phyloP scores from a whole-genome alignment of 129 eudicot genomes.

The Centaurea solstitialis region DNA sequence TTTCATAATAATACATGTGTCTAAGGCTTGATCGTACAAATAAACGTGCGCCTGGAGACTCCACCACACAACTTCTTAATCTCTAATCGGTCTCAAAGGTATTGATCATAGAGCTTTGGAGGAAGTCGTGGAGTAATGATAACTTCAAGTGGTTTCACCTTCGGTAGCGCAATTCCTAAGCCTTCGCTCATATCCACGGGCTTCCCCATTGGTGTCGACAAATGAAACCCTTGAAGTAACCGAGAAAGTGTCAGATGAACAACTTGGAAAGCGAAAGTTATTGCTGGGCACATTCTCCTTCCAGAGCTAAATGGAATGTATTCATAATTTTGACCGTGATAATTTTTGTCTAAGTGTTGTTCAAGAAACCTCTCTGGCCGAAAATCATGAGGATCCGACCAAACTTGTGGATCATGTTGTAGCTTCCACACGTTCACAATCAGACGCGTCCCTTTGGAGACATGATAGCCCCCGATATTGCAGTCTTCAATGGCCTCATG shows the following conservation, averaged over 20 bases:
- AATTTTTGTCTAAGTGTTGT: slow-evolving; percentile 4
- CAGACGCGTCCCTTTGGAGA: slow-evolving; percentile 46
- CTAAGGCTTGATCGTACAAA: neutral
- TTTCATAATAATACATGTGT: neutral
- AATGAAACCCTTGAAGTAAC: slow-evolving; percentile 30
- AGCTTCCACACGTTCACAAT: slow-evolving; percentile 56
- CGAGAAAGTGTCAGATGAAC: slow-evolving; percentile 24
- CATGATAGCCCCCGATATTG: slow-evolving; percentile 21
- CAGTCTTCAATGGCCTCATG: slow-evolving; percentile 50
- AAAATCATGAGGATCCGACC: slow-evolving; percentile 40
- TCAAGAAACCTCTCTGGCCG: slow-evolving; percentile 32
- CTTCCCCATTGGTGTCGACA: slow-evolving; percentile 12
- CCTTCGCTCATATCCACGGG: slow-evolving; percentile 36
- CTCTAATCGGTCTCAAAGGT: neutral
- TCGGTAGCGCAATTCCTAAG: slow-evolving; percentile 26
- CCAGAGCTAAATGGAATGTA: slow-evolving; percentile 39
- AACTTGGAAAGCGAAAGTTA: slow-evolving; percentile 7
- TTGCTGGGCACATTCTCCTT: slow-evolving; percentile 42
- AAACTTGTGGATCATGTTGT: slow-evolving; percentile 42
- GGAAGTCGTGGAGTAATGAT: slow-evolving; percentile 24
- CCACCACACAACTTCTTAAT: neutral
- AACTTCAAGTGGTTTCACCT: slow-evolving; percentile 20
- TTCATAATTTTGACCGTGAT: slow-evolving; percentile 31
- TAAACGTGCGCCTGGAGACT: neutral
- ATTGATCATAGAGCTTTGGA: slow-evolving; percentile 7